These are phyloP conservation scores for Ogataea haglerorum DNA, from an alignment of 805 yeast genomes.

Conservation along the genomic window DNA sequence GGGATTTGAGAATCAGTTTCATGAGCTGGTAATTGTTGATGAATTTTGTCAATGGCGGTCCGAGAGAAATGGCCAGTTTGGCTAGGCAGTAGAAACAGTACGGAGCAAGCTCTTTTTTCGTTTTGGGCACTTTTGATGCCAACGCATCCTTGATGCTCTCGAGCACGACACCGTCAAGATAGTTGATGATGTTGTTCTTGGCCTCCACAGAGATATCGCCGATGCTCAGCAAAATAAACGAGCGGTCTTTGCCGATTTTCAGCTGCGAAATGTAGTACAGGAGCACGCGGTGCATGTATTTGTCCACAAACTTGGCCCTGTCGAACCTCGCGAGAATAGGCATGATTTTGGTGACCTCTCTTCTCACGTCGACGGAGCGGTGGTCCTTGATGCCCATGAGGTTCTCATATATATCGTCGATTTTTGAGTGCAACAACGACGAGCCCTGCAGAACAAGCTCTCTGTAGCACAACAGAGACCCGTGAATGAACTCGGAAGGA, in stretches of 20 bases:
- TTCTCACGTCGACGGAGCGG: conserved; percentile 69
- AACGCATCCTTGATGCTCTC: conserved; percentile 81
- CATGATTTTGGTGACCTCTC: conserved; percentile 78
- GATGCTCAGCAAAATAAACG: conserved; percentile 72
- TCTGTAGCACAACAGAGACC: conserved; percentile 75
- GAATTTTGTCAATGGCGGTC: conserved; percentile 89
- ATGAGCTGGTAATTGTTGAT: conserved; percentile 71
- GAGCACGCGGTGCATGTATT: conserved; percentile 76
- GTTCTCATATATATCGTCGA: conserved; percentile 74
- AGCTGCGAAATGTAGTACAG: conserved; percentile 74
- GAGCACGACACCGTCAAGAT: conserved; percentile 83
- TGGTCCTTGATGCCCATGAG: conserved; percentile 73
- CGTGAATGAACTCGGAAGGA: conserved; percentile 76
- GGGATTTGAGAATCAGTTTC: conserved; percentile 75
- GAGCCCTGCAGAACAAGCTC: conserved; percentile 75
- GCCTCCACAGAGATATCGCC: conserved; percentile 83
- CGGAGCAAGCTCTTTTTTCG: conserved; percentile 72
- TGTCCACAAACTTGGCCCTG: conserved; percentile 69
- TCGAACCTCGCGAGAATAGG: conserved; percentile 82
- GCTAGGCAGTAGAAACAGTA: conserved; percentile 88
- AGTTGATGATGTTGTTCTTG: conserved; percentile 79
- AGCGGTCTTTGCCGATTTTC: conserved; percentile 67
- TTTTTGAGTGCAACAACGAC: conserved; percentile 63
- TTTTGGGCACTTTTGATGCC: conserved; percentile 52
- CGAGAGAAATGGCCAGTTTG: conserved; percentile 81